Conservation (phyloP, 164 flowering plant species). For the Vitis rotundifolia region DNA sequence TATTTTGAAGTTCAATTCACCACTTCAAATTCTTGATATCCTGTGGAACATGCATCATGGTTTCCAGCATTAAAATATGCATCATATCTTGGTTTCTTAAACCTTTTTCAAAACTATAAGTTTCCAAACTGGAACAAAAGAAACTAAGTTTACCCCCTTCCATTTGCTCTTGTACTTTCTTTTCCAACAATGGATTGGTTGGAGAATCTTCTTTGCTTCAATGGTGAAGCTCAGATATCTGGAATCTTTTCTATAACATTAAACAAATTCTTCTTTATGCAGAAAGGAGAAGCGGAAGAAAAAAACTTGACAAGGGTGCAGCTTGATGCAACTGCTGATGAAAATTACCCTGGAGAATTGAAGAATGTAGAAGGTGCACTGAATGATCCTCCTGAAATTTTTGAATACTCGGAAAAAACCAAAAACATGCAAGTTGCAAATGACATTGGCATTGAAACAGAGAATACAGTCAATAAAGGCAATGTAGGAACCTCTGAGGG, state of each 20-base stretch:
- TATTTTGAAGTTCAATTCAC: too few relatives aligned
- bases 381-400: conserved; percentile 13
- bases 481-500: conserved; percentile 28
- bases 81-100: too few relatives aligned
- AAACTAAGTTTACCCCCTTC: not conserved
- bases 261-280: conserved; percentile 8
- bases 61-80: too few relatives aligned
- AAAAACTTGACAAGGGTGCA: conserved; percentile 10
- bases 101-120: too few relatives aligned
- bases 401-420: conserved; percentile 3
- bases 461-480: conserved; percentile 11
- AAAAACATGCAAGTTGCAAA: conserved; percentile 14
- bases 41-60: too few relatives aligned
- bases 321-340: conserved; percentile 7
- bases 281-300: conserved; percentile 26
- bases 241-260: too few relatives aligned
- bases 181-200: not conserved
- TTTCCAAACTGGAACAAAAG: not conserved
- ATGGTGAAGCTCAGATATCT: not conserved
- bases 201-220: not conserved
- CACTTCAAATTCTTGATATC: too few relatives aligned
- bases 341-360: conserved; percentile 10
- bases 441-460: conserved; percentile 4
- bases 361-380: conserved; percentile 19
- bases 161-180: not conserved